Conservation (phyloP, 345 rosid genomes). For the Gynandropsis gynandra region DNA sequence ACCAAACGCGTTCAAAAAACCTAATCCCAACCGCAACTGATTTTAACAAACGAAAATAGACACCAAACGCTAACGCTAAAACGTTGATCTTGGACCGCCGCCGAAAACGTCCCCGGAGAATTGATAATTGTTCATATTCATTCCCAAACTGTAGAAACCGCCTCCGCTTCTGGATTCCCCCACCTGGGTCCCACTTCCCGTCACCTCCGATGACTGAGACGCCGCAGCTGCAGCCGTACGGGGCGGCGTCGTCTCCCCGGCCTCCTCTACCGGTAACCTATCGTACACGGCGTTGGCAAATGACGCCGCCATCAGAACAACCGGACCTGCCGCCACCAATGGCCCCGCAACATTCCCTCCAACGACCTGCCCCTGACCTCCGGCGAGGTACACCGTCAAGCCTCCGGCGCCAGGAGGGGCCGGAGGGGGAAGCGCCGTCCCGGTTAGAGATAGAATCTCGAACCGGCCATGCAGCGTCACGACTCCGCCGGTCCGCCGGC, state of each 20-base stretch:
- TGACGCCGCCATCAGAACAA: constrained; percentile 64
- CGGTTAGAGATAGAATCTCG: constrained; percentile 61
- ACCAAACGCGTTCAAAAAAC: too few species aligned
- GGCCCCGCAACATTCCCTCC: constrained; percentile 73
- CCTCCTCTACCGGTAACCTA: constrained; percentile 56
- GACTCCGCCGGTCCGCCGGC: constrained; percentile 51
- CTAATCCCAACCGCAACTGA: too few species aligned
- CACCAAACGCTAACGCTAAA: too few species aligned
- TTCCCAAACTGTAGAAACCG: constrained; percentile 49
- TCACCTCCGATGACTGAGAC: constrained; percentile 33
- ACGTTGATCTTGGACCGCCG: neutral
- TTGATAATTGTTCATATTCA: constrained; percentile 40
- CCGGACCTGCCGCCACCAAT: constrained; percentile 59
- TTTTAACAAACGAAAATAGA: too few species aligned
- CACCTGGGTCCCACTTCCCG: constrained; percentile 17
- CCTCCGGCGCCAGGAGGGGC: constrained; percentile 66
- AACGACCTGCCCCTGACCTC: constrained; percentile 69
- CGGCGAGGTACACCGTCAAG: constrained; percentile 51
- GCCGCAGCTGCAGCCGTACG: constrained; percentile 28
- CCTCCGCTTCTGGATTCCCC: constrained; percentile 30
- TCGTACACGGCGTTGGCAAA: constrained; percentile 67
- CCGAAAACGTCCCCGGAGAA: constrained; percentile 48
- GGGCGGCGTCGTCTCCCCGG: constrained; percentile 28
- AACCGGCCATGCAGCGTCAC: constrained; percentile 64
- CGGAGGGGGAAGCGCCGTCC: constrained; percentile 65